Percentiles rank a stretch among this genome's conserved stretches.
These are phyloP conservation scores for Ophiostoma triangulosporum DNA, from an alignment of 2,329 filamentous ascomycete species.

Conservation along the genomic window DNA sequence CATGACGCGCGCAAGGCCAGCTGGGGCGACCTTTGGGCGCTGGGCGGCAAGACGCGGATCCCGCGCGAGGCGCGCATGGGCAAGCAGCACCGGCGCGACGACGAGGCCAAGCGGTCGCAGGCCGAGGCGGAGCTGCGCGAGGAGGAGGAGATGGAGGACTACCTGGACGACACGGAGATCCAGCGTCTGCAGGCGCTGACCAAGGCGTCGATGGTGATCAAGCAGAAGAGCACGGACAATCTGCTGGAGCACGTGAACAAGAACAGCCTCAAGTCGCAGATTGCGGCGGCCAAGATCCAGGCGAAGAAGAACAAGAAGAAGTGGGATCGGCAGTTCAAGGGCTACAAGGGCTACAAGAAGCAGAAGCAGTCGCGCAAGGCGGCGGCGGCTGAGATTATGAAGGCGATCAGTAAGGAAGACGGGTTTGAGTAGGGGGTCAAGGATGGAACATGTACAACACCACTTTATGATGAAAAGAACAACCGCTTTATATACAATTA, in stretches of 20 bases:
- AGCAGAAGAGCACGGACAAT: background rate
- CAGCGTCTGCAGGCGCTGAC: background rate
- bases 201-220: background rate
- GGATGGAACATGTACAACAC: background rate
- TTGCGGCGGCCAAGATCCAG: background rate
- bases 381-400: conserved; percentile 22
- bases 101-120: background rate
- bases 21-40: conserved; percentile 93
- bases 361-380: conserved; percentile 22
- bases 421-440: background rate
- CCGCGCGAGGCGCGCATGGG: conserved; percentile 48
- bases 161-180: background rate
- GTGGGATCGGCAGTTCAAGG: background rate
- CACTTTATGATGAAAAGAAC: too few relatives aligned
- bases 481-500: too few relatives aligned
- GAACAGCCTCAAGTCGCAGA: background rate
- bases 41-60: conserved; percentile 80
- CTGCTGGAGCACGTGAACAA: background rate
- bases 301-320: conserved; percentile 3
- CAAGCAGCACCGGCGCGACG: background rate
- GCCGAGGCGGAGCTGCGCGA: background rate
- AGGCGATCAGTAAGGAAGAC: background rate
- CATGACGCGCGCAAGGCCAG: conserved; percentile 78
- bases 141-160: background rate
- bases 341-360: background rate